A percentile compares a stretch with the other conserved stretches of the same genome.
These are phyloP conservation scores for Suillus placidus DNA, from an alignment of 768 basidiomycete genomes.

Conservation along the genomic window DNA sequence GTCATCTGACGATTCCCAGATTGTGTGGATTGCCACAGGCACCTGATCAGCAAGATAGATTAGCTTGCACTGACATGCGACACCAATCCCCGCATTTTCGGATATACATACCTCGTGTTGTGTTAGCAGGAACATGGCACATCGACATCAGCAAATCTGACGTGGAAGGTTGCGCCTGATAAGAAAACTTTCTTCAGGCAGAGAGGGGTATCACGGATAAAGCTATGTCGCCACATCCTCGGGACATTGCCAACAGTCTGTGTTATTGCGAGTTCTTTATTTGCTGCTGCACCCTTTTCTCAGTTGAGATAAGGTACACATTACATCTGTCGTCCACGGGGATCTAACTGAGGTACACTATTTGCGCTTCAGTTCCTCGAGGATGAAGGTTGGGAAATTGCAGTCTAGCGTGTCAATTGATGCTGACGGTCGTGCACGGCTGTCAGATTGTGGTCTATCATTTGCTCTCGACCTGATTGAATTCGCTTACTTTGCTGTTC, in stretches of 20 bases:
- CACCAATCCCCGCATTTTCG: neutral
- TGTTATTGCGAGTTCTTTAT: neutral
- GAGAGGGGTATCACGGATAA: neutral
- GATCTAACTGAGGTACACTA: constrained; percentile 1
- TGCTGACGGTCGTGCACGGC: neutral
- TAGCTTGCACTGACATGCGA: neutral
- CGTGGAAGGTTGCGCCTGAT: constrained; percentile 15
- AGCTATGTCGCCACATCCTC: neutral
- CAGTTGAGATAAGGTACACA: neutral
- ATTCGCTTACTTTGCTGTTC: neutral
- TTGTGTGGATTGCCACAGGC: neutral
- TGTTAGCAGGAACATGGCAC: constrained; percentile 27
- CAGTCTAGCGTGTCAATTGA: constrained; percentile 13
- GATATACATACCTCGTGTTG: constrained; percentile 20
- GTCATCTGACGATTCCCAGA: neutral
- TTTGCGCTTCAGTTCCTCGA: neutral
- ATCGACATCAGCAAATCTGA: constrained; percentile 12
- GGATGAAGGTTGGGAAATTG: neutral
- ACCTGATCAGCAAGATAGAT: neutral
- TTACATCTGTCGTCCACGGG: neutral
- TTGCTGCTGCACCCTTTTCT: neutral
- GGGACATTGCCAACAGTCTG: neutral
- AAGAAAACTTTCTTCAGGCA: neutral
- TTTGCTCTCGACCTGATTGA: neutral
- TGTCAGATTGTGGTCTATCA: constrained; percentile 2